Percentiles rank a stretch among this genome's conserved stretches.
phyloP scores from a whole-genome alignment of 768 basidiomycete species.

The Termitomyces eurrhizus region DNA sequence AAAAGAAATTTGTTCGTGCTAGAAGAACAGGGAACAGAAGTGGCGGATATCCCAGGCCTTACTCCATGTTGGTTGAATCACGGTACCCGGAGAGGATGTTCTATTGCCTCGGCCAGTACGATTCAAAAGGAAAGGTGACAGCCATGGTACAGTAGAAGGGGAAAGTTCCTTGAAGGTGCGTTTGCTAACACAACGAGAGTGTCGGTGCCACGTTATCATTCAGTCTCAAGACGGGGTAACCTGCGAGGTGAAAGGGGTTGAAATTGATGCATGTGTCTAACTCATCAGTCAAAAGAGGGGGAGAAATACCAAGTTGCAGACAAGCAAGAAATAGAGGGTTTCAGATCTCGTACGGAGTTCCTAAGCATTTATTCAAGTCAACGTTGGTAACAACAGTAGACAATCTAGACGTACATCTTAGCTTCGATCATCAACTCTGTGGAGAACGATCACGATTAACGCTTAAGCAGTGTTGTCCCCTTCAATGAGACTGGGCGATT shows the following conservation, averaged over 20 bases:
- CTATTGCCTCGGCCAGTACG: background rate
- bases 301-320: background rate
- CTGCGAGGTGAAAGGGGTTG: background rate
- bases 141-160: background rate
- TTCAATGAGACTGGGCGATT: background rate
- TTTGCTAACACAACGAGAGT: background rate
- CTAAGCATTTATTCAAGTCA: background rate
- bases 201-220: background rate
- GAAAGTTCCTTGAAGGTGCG: background rate
- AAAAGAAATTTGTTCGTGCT: background rate
- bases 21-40: background rate
- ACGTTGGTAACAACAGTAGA: background rate
- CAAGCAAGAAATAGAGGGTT: background rate
- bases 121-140: background rate
- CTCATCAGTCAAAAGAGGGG: background rate
- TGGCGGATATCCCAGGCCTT: background rate
- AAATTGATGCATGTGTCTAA: background rate
- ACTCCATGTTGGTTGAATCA: background rate
- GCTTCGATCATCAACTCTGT: background rate
- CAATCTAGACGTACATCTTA: background rate
- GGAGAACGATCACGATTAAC: background rate
- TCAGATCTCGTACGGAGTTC: background rate
- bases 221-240: background rate
- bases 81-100: background rate
- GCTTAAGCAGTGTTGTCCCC: background rate